Conservation (phyloP, 345 rosid species). For the Ceriops zippeliana region DNA sequence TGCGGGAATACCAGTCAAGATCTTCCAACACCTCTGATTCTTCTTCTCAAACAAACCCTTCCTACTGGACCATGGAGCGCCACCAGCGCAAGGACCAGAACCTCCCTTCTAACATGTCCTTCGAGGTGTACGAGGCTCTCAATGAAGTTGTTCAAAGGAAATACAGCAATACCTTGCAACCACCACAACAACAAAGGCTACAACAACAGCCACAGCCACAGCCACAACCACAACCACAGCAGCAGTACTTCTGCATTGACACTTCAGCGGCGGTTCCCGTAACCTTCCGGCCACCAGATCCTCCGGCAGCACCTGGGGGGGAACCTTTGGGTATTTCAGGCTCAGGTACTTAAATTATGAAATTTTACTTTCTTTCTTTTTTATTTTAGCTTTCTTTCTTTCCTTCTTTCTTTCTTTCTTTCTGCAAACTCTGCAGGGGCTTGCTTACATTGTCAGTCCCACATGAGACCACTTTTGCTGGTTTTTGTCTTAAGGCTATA, state of each 20-base stretch:
- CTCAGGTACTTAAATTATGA: conserved; percentile 11
- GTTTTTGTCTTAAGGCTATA: conserved; percentile 21
- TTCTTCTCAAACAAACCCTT: background rate
- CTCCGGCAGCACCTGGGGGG: conserved; percentile 12
- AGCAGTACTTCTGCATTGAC: background rate
- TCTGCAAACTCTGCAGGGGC: background rate
- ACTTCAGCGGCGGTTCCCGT: background rate
- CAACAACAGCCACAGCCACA: background rate
- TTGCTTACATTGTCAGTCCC: conserved; percentile 31
- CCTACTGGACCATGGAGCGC: conserved; percentile 35
- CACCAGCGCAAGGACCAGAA: conserved; percentile 31
- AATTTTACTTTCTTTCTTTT: background rate
- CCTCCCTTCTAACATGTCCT: conserved; percentile 35
- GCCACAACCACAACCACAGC: background rate
- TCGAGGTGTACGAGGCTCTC: conserved; percentile 31
- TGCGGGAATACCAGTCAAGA: conserved; percentile 23
- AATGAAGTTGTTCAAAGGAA: conserved; percentile 31
- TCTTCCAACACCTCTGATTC: conserved; percentile 10
- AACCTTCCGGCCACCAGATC: background rate
- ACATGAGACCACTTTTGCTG: conserved; percentile 26
- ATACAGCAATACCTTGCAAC: conserved; percentile 2
- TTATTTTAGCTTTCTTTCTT: background rate
- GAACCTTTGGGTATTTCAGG: conserved; percentile 6
- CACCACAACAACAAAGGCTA: background rate
- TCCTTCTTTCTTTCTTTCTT: background rate